Base-by-base conservation (phyloP, 139 green algal genomes). In the Marvania coccoides region DNA sequence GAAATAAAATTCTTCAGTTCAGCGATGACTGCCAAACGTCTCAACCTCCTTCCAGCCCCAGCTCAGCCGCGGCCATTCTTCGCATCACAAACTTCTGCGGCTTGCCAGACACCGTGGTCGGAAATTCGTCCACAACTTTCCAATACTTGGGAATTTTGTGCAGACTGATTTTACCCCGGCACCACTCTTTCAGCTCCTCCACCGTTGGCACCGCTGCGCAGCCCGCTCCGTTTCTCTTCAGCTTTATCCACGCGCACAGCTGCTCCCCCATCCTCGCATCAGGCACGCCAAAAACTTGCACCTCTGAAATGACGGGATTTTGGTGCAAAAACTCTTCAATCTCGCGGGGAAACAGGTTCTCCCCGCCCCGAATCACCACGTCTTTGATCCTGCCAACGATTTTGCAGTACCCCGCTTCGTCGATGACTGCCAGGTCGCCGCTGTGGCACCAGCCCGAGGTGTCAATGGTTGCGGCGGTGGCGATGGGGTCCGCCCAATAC, bases 341-440 rank as follows among this genome's bases (percentile, higher is more conserved):
- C 19, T 79, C 69, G 12, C 64, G 23, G 35, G 48, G 48, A 29
- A 59, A 59, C 9, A 59, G 19, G 12, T 12, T 23, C 48, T 59
- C 48, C 19, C 48, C 48, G 9, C 48, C 48, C 3, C 64, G 28
- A 5, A 79, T 64, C 38, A 79, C 60, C 58, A 75, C 61, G 47
- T 79, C 72, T 55, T 79, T 79, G 35, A 61, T 57, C 7, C 72
- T 55, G 4, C 69, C 72, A 57, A 72, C 70, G 19, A 79, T 65
- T 13, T 38, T 47, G 69, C 71, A 72, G 69, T 69, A 75, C 19
- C 65, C 65, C 10, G 35, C 19, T 10, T 2, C 31, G 31, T 79
- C 69, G 1, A 79, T 13, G 37, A 45, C 48, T 8, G 47, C 72
- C 30, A 79, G 47, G 39, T 79, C 72, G 0, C 72, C 72, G 9